These are phyloP conservation scores for Penicillium antarcticum DNA, from an alignment of 495 filamentous ascomycete genomes.

Conservation along the genomic window DNA sequence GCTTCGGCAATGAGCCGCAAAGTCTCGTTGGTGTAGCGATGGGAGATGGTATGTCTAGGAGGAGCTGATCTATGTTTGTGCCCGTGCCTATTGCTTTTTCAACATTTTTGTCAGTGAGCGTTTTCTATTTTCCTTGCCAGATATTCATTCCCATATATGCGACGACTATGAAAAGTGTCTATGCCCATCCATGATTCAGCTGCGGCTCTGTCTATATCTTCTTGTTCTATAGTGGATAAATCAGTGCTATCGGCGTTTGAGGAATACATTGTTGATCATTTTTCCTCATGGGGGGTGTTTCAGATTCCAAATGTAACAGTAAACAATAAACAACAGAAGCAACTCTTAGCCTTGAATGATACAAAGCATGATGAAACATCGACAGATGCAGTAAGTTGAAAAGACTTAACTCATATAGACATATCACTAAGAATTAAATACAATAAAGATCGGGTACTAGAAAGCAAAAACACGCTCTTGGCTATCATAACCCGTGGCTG, in stretches of 20 bases:
- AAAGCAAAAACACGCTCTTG: constrained; percentile 13
- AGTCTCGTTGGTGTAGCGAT: constrained; percentile 41
- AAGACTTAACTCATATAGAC: constrained; percentile 1
- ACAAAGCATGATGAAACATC: neutral
- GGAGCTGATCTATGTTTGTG: constrained; percentile 16
- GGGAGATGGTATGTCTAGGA: constrained; percentile 20
- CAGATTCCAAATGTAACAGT: neutral
- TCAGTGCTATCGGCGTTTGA: neutral
- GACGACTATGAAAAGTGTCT: neutral
- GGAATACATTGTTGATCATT: neutral
- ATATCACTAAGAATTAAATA: constrained; percentile 3
- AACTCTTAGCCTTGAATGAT: too few species aligned
- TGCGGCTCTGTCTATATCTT: neutral
- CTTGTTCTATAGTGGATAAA: neutral
- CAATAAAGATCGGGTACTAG: neutral
- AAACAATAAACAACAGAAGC: too few species aligned
- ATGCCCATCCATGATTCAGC: neutral
- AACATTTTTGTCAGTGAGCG: constrained; percentile 5
- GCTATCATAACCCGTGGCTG: constrained; percentile 24
- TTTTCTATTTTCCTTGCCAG: neutral
- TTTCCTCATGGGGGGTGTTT: neutral
- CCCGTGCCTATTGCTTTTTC: neutral
- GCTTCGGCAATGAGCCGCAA: constrained; percentile 32
- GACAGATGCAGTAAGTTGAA: neutral
- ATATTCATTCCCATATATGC: neutral